A percentile compares a stretch with the other conserved stretches of the same genome.
Evolutionary conservation across 371 early-diverging fungal genomes (phyloP).

Genomic region (Apophysomyces ossiformis): DNA sequence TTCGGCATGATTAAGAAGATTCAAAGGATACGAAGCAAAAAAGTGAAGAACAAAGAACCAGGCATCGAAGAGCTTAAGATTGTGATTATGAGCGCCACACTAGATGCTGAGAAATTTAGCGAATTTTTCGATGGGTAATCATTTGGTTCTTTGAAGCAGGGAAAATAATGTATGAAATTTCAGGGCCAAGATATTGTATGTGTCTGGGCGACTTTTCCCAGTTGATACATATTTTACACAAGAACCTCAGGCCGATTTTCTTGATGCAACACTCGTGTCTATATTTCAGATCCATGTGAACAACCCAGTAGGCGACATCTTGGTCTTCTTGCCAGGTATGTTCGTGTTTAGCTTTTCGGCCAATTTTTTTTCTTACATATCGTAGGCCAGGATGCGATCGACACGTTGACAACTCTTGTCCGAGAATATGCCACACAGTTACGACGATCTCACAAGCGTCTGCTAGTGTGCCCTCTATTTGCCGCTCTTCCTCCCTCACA

Average conservation of each 20-base stretch:
- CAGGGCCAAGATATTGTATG: slow-evolving; percentile 76
- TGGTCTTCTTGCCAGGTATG: slow-evolving; percentile 92
- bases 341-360: not conserved
- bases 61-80: slow-evolving; percentile 76
- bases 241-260: slow-evolving; percentile 86
- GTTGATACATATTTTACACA: slow-evolving; percentile 83
- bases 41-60: slow-evolving; percentile 41
- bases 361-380: slow-evolving; percentile 3
- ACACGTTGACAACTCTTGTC: slow-evolving; percentile 81
- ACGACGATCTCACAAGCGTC: slow-evolving; percentile 44
- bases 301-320: slow-evolving; percentile 86
- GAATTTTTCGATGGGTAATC: slow-evolving; percentile 78
- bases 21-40: slow-evolving; percentile 67
- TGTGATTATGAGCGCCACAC: slow-evolving; percentile 97
- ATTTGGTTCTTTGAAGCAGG: slow-evolving; percentile 3
- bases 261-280: slow-evolving; percentile 87
- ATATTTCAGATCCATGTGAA: slow-evolving; percentile 90
- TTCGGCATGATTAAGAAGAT: slow-evolving; percentile 93
- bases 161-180: slow-evolving; percentile 1
- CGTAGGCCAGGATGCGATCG: slow-evolving; percentile 85
- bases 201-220: slow-evolving; percentile 89
- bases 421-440: slow-evolving; percentile 60
- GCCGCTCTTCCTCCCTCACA: slow-evolving; percentile 91
- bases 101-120: slow-evolving; percentile 92
- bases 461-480: slow-evolving; percentile 82